Evolutionary conservation across 2,329 filamentous ascomycete genomes (phyloP).

Genomic region (Cercospora zeae-maydis): DNA sequence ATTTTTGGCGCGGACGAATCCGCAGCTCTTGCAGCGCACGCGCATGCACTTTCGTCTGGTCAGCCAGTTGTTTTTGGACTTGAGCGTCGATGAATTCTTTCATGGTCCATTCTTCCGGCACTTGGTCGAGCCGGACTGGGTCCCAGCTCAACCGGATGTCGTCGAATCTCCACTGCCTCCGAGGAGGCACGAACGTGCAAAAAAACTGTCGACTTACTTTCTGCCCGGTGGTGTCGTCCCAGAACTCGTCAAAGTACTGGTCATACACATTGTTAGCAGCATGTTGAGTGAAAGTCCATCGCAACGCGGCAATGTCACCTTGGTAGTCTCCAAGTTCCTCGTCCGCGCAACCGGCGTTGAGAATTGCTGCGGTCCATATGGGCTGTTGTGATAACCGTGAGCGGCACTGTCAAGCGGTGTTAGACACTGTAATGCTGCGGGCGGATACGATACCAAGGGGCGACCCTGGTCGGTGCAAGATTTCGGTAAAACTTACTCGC

Average conservation of each 20-base stretch:
- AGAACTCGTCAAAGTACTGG: constrained; percentile 34
- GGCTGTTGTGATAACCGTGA: constrained; percentile 20
- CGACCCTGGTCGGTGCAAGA: background rate
- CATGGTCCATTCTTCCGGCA: background rate
- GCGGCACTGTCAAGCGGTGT: constrained; percentile 1
- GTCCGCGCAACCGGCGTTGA: constrained; percentile 27
- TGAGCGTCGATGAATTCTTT: background rate
- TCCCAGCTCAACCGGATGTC: background rate
- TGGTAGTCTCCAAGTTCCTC: constrained; percentile 24
- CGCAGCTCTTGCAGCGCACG: constrained; percentile 49
- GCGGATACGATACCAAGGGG: background rate
- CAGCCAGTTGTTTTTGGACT: background rate
- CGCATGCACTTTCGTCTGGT: constrained; percentile 42
- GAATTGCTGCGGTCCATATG: constrained; percentile 12
- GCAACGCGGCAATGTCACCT: constrained; percentile 15
- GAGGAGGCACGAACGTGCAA: background rate
- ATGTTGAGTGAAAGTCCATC: background rate
- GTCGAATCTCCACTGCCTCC: background rate
- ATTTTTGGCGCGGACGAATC: constrained; percentile 50
- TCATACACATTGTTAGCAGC: background rate
- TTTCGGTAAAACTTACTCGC: constrained; percentile 24
- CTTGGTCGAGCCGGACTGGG: background rate
- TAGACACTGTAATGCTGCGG: constrained; percentile 3
- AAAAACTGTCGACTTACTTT: constrained; percentile 26
- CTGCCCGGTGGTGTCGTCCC: constrained; percentile 29